A percentile compares a stretch with the other conserved stretches of the same genome.
Conservation (phyloP, 2,329 filamentous ascomycete species). For the Grosmannia penicillata region DNA sequence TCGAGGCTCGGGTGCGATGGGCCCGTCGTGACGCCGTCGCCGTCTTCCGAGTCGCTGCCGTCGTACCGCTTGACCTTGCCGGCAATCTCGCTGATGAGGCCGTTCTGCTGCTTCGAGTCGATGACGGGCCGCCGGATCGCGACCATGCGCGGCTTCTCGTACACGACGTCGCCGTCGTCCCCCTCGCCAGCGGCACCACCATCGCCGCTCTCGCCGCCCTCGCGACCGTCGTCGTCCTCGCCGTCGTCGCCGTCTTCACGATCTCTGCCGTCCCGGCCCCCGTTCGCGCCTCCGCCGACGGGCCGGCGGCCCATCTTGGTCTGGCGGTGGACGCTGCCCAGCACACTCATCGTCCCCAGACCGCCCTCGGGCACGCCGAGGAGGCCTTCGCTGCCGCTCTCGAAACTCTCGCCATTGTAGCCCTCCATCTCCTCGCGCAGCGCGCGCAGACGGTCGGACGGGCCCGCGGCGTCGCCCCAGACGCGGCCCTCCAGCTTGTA, state of each 20-base stretch:
- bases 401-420: conserved; percentile 24
- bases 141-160: conserved; percentile 67
- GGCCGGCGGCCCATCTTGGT: conserved; percentile 42
- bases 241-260: neutral
- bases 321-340: conserved; percentile 55
- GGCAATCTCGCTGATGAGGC: conserved; percentile 53
- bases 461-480: conserved; percentile 69
- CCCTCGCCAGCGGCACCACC: conserved; percentile 38
- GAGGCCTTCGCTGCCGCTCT: conserved; percentile 26
- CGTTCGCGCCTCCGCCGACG: conserved; percentile 17
- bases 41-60: conserved; percentile 55
- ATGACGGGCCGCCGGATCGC: conserved; percentile 59
- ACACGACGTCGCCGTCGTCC: conserved; percentile 39
- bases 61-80: conserved; percentile 61
- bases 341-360: conserved; percentile 44
- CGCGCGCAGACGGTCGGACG: conserved; percentile 82
- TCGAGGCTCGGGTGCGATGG: conserved; percentile 64
- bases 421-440: conserved; percentile 89
- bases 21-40: conserved; percentile 56
- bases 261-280: neutral
- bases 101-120: conserved; percentile 51
- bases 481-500: conserved; percentile 91
- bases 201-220: conserved; percentile 33
- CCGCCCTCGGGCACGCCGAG: neutral
- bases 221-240: conserved; percentile 17